Conservation (phyloP, 2,329 filamentous ascomycete genomes). For the Thermothelomyces thermophilus region DNA sequence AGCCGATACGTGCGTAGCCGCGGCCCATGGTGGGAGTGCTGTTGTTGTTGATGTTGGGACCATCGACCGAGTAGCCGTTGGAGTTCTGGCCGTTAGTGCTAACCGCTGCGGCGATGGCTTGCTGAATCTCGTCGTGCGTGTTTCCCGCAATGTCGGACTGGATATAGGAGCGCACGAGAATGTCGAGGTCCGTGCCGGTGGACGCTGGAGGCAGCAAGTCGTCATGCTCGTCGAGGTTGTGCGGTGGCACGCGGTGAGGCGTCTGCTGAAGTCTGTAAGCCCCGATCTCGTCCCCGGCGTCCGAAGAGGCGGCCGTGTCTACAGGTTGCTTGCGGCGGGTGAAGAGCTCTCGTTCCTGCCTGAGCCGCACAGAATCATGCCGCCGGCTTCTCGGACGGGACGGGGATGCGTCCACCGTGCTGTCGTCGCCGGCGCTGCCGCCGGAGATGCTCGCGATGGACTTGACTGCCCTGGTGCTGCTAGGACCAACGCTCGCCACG, state of each 20-base stretch:
- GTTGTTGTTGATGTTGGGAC: slow-evolving; percentile 48
- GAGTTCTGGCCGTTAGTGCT: slow-evolving; percentile 60
- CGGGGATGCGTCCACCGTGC: slow-evolving; percentile 51
- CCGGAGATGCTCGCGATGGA: slow-evolving; percentile 78
- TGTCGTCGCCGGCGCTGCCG: slow-evolving; percentile 61
- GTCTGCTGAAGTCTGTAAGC: slow-evolving; percentile 45
- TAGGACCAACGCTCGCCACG: slow-evolving; percentile 65
- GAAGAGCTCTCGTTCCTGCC: slow-evolving; percentile 85
- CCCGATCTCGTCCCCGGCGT: slow-evolving; percentile 46
- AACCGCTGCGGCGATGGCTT: slow-evolving; percentile 57
- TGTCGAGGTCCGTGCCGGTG: slow-evolving; percentile 70
- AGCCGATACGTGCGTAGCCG: slow-evolving; percentile 76
- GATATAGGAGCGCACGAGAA: slow-evolving; percentile 68
- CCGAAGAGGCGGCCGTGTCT: slow-evolving; percentile 57
- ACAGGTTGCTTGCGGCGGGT: slow-evolving; percentile 67
- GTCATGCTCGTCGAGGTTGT: slow-evolving; percentile 64
- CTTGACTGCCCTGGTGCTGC: slow-evolving; percentile 82
- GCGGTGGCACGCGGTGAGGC: slow-evolving; percentile 41
- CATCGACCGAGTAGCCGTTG: slow-evolving; percentile 43
- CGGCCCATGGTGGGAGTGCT: slow-evolving; percentile 58
- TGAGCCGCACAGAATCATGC: slow-evolving; percentile 72
- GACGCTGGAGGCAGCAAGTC: slow-evolving; percentile 53
- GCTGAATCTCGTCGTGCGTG: slow-evolving; percentile 71
- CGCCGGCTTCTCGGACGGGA: slow-evolving; percentile 63
- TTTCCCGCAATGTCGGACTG: slow-evolving; percentile 69